Base-by-base conservation (phyloP, 305 asterid genomes). In the Fraxinus sp. region DNA sequence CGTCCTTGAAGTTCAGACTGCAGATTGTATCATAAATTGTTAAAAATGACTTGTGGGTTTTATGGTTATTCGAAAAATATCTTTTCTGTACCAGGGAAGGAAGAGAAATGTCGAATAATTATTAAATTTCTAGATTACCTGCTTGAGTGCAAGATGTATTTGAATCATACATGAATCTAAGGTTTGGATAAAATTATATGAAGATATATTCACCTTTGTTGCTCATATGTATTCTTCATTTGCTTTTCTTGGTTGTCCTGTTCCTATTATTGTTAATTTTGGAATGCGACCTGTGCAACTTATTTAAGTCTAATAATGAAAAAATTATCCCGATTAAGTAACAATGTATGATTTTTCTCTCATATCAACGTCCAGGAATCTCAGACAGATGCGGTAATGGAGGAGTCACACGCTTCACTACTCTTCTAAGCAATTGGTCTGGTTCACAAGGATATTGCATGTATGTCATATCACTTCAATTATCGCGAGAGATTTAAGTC, bases 401-500 rank as follows among this genome's bases (percentile, higher is more conserved):
- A 37, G 92, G 91, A 77, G 77, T 92, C n/a, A 46, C 85, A 32
- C 87, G 46, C 28, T 90, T 95, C 92, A 92, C 94, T 57, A 84
- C 87, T 85, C 91, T 92, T 83, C 90, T 95, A 8, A 89, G 95
- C 81, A 85, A 90, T 64, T 95, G 98, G 98, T 92, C 98, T 43
- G 97, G 91, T 84, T 87, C 94, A 55, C 90, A 77, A 66, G 99
- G 98, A 72, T 81, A 92, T 88, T 94, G 99, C 96, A 87, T 95
- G 99, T 95, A 95, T 57, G 92, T 52, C 83, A 43, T 46, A 2
- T 83, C 71, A 13, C 71, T 85, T 85, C 72, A 32, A 36, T 64
- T 80, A 35, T 35, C 72, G 3, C 33, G 57, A 77, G 36, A 64
- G 22, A 82, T 78, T 22, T 39, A 71, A 24, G 43, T 49, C 7